These are phyloP conservation scores for Umbilicaria muhlenbergii DNA, from an alignment of 495 filamentous ascomycete genomes.

Conservation along the genomic window DNA sequence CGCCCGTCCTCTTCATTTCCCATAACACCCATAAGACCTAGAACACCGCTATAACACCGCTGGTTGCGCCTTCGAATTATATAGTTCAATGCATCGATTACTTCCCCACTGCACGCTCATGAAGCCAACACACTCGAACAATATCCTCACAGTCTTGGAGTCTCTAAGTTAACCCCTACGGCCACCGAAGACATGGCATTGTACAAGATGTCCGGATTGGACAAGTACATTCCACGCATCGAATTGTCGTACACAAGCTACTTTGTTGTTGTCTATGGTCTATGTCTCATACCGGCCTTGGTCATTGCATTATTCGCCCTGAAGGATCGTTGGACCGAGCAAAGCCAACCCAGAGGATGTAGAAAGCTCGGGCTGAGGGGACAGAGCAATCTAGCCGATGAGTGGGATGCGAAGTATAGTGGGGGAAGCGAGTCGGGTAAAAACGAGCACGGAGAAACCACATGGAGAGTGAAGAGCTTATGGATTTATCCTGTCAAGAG, in stretches of 20 bases:
- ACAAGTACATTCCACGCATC: neutral
- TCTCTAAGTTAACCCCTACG: no score
- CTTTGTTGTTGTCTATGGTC: neutral
- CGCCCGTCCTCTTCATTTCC: no score
- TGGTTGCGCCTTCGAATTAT: no score
- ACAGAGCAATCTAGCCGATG: constrained; percentile 21
- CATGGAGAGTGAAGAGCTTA: constrained; percentile 57
- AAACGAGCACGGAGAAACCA: neutral
- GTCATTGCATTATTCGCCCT: neutral
- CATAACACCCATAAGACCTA: no score
- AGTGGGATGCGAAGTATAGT: constrained; percentile 15
- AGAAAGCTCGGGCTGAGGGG: constrained; percentile 27
- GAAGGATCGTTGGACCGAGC: neutral
- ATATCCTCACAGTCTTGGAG: no score
- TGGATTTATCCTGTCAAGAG: constrained; percentile 85
- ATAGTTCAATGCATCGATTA: no score
- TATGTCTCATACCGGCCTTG: constrained; percentile 4
- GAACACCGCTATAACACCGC: no score
- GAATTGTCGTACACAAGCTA: neutral
- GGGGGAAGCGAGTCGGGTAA: neutral
- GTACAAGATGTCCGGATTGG: no score
- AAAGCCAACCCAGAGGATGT: constrained; percentile 4
- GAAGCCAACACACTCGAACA: no score
- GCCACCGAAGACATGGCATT: no score
- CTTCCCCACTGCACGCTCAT: no score